These are phyloP conservation scores for Zoysia matrella DNA, from an alignment of 202 grass and related monocot genomes.

Conservation along the genomic window DNA sequence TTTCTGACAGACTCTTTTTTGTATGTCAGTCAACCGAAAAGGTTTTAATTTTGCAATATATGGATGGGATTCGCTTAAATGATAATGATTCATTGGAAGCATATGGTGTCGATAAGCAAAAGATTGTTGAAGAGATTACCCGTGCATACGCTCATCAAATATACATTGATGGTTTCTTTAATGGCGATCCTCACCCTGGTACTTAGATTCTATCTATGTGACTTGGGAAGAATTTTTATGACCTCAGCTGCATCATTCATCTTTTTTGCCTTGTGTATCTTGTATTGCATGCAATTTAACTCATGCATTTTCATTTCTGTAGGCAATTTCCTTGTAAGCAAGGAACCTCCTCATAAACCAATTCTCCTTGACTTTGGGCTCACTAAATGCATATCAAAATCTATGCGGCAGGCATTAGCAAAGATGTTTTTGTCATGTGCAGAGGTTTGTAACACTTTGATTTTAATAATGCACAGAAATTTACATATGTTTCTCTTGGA, in stretches of 20 bases:
- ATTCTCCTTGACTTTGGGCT: slow-evolving; percentile 99
- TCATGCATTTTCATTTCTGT: slow-evolving; percentile 39
- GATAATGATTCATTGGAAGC: slow-evolving; percentile 76
- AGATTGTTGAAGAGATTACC: slow-evolving; percentile 92
- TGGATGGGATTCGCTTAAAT: slow-evolving; percentile 96
- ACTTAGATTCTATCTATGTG: slow-evolving; percentile 14
- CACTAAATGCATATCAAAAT: slow-evolving; percentile 81
- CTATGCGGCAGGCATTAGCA: slow-evolving; percentile 90
- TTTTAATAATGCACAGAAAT: slow-evolving; percentile 32
- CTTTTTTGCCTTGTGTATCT: not conserved
- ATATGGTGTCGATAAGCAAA: slow-evolving; percentile 20
- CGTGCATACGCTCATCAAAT: slow-evolving; percentile 98
- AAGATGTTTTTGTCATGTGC: slow-evolving; percentile 98
- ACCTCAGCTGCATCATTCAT: slow-evolving; percentile 1
- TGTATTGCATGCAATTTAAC: slow-evolving; percentile 26
- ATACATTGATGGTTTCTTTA: slow-evolving; percentile 97
- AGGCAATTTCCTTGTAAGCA: slow-evolving; percentile 99
- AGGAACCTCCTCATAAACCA: slow-evolving; percentile 83
- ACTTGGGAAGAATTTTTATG: slow-evolving; percentile 36
- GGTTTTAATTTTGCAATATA: slow-evolving; percentile 91
- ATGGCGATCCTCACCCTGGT: slow-evolving; percentile 99
- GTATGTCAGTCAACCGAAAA: slow-evolving; percentile 86
- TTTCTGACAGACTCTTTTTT: slow-evolving; percentile 31
- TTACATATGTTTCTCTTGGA: slow-evolving; percentile 17
- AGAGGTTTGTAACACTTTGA: slow-evolving; percentile 63